Evolutionary conservation across 768 basidiomycete species (phyloP).

Genomic region (Pseudohyphozyma bogoriensis): DNA sequence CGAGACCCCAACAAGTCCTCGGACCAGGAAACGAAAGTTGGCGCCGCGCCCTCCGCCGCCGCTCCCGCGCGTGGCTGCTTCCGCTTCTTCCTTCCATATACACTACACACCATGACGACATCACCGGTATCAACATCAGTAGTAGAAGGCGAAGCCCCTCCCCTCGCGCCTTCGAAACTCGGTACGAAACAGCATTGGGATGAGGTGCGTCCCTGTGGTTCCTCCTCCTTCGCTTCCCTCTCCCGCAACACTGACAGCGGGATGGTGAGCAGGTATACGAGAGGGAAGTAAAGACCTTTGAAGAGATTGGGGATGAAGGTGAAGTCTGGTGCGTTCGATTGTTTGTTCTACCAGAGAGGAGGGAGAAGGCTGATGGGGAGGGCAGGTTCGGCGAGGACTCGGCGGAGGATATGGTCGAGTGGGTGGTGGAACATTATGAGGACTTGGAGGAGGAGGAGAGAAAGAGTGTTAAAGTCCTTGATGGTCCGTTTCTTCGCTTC

Average conservation of each 20-base stretch:
- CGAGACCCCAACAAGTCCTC: too few species aligned
- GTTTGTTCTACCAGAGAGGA: background rate
- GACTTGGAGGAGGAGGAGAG: too few species aligned
- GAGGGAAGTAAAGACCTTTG: conserved; percentile 39
- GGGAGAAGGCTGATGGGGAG: background rate
- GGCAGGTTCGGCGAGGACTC: conserved; percentile 42
- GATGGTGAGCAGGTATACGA: conserved; percentile 19
- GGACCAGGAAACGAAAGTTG: too few species aligned
- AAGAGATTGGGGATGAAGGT: conserved; percentile 43
- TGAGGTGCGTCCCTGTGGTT: background rate
- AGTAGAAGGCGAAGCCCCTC: conserved; percentile 16
- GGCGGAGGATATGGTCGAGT: conserved; percentile 42
- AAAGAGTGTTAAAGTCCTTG: too few species aligned
- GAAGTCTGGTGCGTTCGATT: conserved; percentile 33
- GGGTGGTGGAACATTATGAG: conserved; percentile 34
- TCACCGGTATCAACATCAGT: too few species aligned
- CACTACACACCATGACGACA: too few species aligned
- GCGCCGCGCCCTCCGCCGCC: too few species aligned
- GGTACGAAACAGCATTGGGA: conserved; percentile 41
- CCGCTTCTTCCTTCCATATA: too few species aligned
- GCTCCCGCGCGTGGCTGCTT: too few species aligned
- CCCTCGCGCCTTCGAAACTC: conserved; percentile 33
- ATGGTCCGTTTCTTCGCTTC: conserved; percentile 31
- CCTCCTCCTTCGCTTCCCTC: background rate
- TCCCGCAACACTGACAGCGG: background rate